Evolutionary conservation across 768 basidiomycete genomes (phyloP).

Genomic region (Leccinum incarnatum): DNA sequence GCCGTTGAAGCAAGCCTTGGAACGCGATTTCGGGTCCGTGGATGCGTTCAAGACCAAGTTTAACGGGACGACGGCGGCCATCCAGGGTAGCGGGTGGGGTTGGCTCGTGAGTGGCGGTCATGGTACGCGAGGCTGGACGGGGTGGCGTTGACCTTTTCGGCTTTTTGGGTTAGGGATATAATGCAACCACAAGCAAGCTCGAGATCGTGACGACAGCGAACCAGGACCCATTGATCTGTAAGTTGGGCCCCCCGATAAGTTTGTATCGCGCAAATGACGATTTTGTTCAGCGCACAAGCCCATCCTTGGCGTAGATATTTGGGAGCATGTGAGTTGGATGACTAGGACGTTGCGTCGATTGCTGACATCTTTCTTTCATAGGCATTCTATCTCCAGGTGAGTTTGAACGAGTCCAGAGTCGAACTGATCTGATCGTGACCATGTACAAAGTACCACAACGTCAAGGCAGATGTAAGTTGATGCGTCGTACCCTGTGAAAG

Average conservation of each 20-base stretch:
- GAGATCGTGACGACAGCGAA: conserved; percentile 93
- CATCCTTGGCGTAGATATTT: conserved; percentile 95
- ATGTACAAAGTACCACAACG: conserved; percentile 73
- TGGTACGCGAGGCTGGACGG: not conserved
- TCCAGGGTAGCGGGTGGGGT: conserved; percentile 98
- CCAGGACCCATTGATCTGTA: conserved; percentile 86
- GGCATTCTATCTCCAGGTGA: conserved; percentile 61
- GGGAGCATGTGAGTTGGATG: conserved; percentile 72
- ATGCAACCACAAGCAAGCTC: conserved; percentile 62
- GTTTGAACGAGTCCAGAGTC: not conserved
- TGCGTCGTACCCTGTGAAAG: not conserved
- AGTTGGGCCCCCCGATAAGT: conserved; percentile 15
- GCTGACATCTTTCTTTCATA: conserved; percentile 23
- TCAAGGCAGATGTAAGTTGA: conserved; percentile 83
- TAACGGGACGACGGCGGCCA: conserved; percentile 83
- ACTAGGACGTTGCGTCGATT: conserved; percentile 8
- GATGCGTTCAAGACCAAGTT: conserved; percentile 84
- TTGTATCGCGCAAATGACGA: conserved; percentile 8
- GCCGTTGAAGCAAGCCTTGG: conserved; percentile 71
- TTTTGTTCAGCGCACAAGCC: conserved; percentile 66
- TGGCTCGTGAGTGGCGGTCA: conserved; percentile 68
- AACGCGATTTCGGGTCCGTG: conserved; percentile 81
- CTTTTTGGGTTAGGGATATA: conserved; percentile 57
- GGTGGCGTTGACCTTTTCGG: not conserved
- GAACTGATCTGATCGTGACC: conserved; percentile 11